A percentile compares a stretch with the other conserved stretches of the same genome.
Conservation (phyloP, 768 basidiomycete species). For the Agaricus bisporus region DNA sequence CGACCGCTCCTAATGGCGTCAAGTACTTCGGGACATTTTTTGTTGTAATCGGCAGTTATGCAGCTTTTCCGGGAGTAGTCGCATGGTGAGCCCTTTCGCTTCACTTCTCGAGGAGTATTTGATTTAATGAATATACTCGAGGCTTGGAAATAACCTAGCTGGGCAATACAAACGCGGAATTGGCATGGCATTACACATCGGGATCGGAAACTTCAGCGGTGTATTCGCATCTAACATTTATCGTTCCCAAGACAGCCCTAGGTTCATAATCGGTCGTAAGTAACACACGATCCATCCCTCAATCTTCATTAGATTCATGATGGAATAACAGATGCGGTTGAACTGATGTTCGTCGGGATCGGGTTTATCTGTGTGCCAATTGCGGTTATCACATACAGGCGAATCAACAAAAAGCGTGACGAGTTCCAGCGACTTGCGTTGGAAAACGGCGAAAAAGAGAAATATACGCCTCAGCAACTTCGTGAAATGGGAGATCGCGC, state of each 20-base stretch:
- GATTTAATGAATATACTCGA: constrained; percentile 17
- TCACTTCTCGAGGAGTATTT: neutral
- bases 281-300: constrained; percentile 10
- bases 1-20: constrained; percentile 39
- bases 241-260: constrained; percentile 50
- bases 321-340: constrained; percentile 43
- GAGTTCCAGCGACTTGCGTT: constrained; percentile 19
- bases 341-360: constrained; percentile 65
- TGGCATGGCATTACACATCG: constrained; percentile 65
- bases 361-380: constrained; percentile 49
- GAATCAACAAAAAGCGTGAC: constrained; percentile 53
- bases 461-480: constrained; percentile 30
- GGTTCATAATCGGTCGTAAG: constrained; percentile 59
- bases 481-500: constrained; percentile 52
- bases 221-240: constrained; percentile 63
- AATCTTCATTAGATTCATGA: neutral
- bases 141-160: constrained; percentile 60
- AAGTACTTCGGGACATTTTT: constrained; percentile 76
- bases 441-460: constrained; percentile 25
- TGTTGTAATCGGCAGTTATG: constrained; percentile 57
- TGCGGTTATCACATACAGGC: constrained; percentile 41
- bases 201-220: constrained; percentile 60
- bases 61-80: constrained; percentile 51
- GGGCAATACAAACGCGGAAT: constrained; percentile 69
- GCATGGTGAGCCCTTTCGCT: constrained; percentile 44